A percentile compares a stretch with the other conserved stretches of the same genome.
These are phyloP conservation scores for Macrophomina tecta DNA, from an alignment of 2,329 filamentous ascomycete species.

Conservation along the genomic window DNA sequence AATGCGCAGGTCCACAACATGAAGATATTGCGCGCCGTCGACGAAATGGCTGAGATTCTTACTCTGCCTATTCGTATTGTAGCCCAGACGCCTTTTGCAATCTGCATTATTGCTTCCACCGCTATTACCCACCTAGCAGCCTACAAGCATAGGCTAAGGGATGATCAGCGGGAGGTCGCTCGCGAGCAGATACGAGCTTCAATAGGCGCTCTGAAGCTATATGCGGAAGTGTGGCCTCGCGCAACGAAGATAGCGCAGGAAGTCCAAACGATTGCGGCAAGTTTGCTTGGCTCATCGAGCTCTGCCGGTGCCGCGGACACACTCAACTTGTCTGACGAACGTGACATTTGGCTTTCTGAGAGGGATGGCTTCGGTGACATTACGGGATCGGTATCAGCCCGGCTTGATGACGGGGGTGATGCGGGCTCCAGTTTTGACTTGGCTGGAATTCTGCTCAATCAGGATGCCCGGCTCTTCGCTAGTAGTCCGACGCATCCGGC, in stretches of 20 bases:
- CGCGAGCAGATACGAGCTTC: slow-evolving; percentile 37
- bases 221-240: slow-evolving; percentile 35
- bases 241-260: slow-evolving; percentile 32
- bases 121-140: slow-evolving; percentile 38
- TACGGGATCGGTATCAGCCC: too few species aligned
- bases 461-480: too few species aligned
- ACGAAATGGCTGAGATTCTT: slow-evolving; percentile 34
- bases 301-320: too few species aligned
- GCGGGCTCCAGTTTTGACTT: too few species aligned
- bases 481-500: too few species aligned
- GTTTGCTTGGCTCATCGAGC: too few species aligned
- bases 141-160: slow-evolving; percentile 35
- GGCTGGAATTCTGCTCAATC: too few species aligned
- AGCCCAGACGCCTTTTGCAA: slow-evolving; percentile 37
- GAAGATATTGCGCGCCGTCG: slow-evolving; percentile 34
- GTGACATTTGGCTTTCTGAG: too few species aligned
- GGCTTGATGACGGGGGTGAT: too few species aligned
- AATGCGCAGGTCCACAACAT: slow-evolving; percentile 34
- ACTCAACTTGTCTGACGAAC: too few species aligned
- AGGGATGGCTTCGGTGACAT: too few species aligned
- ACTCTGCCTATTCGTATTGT: slow-evolving; percentile 34
- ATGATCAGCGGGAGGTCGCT: slow-evolving; percentile 32
- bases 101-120: slow-evolving; percentile 39
- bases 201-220: slow-evolving; percentile 37
- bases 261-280: slow-evolving; percentile 33